phyloP scores from a whole-genome alignment of 306 rosid genomes.

The Gillenia trifoliata region DNA sequence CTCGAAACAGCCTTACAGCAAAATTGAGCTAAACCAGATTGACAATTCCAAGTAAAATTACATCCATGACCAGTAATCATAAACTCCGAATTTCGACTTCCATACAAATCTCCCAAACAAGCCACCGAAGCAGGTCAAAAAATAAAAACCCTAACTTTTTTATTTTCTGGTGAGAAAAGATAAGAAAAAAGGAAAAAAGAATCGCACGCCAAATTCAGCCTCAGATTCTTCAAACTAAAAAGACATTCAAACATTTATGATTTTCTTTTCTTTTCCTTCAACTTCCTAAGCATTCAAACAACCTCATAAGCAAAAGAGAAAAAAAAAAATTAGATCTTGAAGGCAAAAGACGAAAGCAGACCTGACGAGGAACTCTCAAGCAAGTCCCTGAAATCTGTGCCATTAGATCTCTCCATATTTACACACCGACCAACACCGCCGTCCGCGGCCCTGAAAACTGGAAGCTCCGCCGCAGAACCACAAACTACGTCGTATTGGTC shows the following conservation, averaged over 20 bases:
- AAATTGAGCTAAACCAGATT: neutral
- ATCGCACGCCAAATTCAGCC: neutral
- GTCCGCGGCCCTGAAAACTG: slow-evolving; percentile 8
- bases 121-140: neutral
- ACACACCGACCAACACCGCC: neutral
- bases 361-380: slow-evolving; percentile 18
- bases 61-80: neutral
- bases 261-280: neutral
- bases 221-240: neutral
- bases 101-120: neutral
- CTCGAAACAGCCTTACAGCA: neutral
- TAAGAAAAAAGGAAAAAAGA: neutral
- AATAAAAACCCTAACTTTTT: slow-evolving; percentile 1
- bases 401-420: slow-evolving; percentile 31
- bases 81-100: neutral
- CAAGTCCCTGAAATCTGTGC: slow-evolving; percentile 16
- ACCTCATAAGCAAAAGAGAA: neutral
- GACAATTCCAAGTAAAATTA: neutral
- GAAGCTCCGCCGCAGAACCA: neutral
- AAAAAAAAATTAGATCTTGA: neutral
- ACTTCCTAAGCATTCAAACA: neutral
- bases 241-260: neutral
- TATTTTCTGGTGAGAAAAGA: neutral
- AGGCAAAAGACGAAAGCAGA: neutral
- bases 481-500: neutral